Evolutionary conservation across 1,284 basidiomycete species (phyloP), one percentile per base, ranked within the genome.

Genomic region (Meira nashicola): DNA sequence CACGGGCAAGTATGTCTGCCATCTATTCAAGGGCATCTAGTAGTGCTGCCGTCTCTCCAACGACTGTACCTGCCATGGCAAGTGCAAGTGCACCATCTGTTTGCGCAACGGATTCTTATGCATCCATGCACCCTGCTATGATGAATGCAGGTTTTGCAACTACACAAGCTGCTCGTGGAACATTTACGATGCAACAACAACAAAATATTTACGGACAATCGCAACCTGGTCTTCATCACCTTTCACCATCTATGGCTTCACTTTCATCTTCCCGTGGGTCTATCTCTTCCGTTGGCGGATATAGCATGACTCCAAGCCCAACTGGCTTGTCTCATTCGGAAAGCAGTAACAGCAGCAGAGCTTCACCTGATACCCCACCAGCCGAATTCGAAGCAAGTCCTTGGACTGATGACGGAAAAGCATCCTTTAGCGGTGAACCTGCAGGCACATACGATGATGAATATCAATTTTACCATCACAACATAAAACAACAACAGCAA

Each of bases 331-430:
- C 46, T 17, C 23, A 66, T 1, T 69, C 62, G 37, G 53, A 64
- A 15, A 64, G 58, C 33, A 52, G 54, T 62, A 69, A 58, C 55
- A 74, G 74, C 52, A 50, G 58, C n/a, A 63, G 67, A 43, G 68
- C 66, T n/a, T 73, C 75, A 8, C 74, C 75, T 10, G 66, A 74
- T 44, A 75, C 74, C 5, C 72, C 74, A 0, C 54, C 67, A 6
- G 71, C 68, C 21, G 75, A 77, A 44, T 28, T 76, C 7, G 61
- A 62, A 44, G 33, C 39, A 17, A 41, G 41, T 10, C 49, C 38
- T 39, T 59, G 58, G 53, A 33, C 10, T 17, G 43, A 41, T 25
- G 52, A 54, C 21, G 23, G 37, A 37, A 46, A 52, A 10, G 6
- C 23, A 25, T 38, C 53, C 43, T 39, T 56, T 14, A 60, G 61